Conservation (phyloP, 768 basidiomycete species). For the Boletus reticuloceps region DNA sequence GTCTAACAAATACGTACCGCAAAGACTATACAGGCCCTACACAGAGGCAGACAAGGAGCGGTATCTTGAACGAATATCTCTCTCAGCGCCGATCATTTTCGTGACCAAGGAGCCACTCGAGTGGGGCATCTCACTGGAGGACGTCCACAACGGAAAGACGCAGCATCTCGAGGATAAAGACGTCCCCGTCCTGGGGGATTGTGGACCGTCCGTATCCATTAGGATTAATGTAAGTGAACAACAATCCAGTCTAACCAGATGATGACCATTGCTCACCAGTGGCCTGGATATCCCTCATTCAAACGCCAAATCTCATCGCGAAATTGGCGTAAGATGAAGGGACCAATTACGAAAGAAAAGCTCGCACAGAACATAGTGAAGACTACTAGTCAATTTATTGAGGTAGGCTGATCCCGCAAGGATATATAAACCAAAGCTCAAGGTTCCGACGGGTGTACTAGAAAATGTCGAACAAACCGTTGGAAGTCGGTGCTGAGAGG, state of each 20-base stretch:
- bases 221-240: constrained; percentile 53
- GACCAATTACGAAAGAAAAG: constrained; percentile 68
- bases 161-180: constrained; percentile 54
- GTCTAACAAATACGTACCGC: constrained; percentile 54
- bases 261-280: constrained; percentile 37
- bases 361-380: constrained; percentile 70
- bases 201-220: constrained; percentile 72
- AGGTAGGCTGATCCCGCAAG: constrained; percentile 35
- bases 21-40: constrained; percentile 66
- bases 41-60: constrained; percentile 68
- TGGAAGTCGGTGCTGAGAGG: constrained; percentile 55
- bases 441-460: constrained; percentile 22
- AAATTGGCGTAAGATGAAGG: constrained; percentile 69
- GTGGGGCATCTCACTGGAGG: constrained; percentile 58
- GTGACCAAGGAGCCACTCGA: constrained; percentile 48
- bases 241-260: background rate
- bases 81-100: constrained; percentile 64
- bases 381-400: constrained; percentile 62
- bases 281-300: constrained; percentile 77
- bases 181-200: constrained; percentile 57
- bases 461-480: constrained; percentile 47
- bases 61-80: constrained; percentile 63
- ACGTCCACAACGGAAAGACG: constrained; percentile 56
- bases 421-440: background rate
- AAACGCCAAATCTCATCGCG: constrained; percentile 71